Evolutionary conservation across 2,329 filamentous ascomycete species (phyloP).

Genomic region (Verticillium nonalfalfae): DNA sequence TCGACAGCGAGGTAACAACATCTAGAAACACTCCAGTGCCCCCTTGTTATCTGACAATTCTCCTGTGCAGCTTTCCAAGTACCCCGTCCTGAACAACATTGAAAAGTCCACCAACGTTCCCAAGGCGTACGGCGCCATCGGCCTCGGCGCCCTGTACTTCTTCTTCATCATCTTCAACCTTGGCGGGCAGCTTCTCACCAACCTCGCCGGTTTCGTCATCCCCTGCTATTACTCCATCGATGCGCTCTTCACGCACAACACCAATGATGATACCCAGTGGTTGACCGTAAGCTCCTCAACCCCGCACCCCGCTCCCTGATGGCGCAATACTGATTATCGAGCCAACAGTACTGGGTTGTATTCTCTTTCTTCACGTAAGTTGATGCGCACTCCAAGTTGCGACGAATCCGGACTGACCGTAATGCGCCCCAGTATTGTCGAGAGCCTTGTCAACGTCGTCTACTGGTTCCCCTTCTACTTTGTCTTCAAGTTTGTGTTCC

Average conservation of each 20-base stretch:
- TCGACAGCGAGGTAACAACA: slow-evolving; percentile 75
- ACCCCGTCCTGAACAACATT: slow-evolving; percentile 75
- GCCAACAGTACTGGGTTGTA: slow-evolving; percentile 73
- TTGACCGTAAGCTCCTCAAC: slow-evolving; percentile 52
- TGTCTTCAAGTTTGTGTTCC: slow-evolving; percentile 97
- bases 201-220: slow-evolving; percentile 76
- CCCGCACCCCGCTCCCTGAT: background rate
- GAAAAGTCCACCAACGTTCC: slow-evolving; percentile 79
- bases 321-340: background rate
- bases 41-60: background rate
- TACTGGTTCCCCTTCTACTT: slow-evolving; percentile 99
- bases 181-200: slow-evolving; percentile 80
- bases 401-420: slow-evolving; percentile 4
- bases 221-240: slow-evolving; percentile 79
- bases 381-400: slow-evolving; percentile 6
- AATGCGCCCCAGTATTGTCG: slow-evolving; percentile 50
- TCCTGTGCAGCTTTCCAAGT: slow-evolving; percentile 52
- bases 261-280: slow-evolving; percentile 78
- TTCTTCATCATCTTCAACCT: slow-evolving; percentile 92
- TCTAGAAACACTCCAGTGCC: slow-evolving; percentile 11
- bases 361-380: slow-evolving; percentile 71
- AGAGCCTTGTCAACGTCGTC: slow-evolving; percentile 77
- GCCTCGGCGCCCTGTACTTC: slow-evolving; percentile 73
- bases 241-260: slow-evolving; percentile 66
- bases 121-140: slow-evolving; percentile 79